Evolutionary conservation across 2,329 filamentous ascomycete species (phyloP).

Genomic region (Neofusicoccum laricinum): DNA sequence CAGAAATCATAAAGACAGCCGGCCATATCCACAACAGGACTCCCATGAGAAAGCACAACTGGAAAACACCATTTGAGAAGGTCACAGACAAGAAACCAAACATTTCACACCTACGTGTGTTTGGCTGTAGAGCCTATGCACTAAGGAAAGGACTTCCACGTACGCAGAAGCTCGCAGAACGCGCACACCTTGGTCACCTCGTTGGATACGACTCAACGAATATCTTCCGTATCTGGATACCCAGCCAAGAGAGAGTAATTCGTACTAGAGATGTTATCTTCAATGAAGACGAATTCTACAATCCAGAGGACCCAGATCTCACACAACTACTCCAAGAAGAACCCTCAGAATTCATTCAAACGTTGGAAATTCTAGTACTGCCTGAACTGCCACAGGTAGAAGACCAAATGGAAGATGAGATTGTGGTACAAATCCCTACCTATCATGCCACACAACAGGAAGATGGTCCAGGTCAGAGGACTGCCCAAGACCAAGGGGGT

Average conservation of each 20-base stretch:
- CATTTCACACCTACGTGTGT: not conserved
- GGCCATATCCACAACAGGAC: not conserved
- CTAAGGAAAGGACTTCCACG: not conserved
- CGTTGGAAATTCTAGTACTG: not conserved
- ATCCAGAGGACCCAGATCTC: not conserved
- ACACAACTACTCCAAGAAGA: not conserved
- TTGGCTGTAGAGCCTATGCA: not conserved
- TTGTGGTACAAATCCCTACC: no score
- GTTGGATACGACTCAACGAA: not conserved
- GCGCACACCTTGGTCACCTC: not conserved
- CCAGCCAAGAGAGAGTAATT: not conserved
- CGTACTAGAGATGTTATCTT: not conserved
- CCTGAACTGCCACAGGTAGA: no score
- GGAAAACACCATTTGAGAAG: not conserved
- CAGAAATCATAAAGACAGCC: not conserved
- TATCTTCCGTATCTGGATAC: conserved; percentile 1
- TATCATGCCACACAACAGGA: no score
- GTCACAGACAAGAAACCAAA: not conserved
- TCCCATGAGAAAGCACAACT: not conserved
- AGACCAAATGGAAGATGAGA: no score
- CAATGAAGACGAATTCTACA: conserved; percentile 1
- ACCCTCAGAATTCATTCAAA: not conserved
- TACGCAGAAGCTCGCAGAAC: not conserved
- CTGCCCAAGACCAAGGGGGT: no score
- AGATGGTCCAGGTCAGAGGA: no score